Evolutionary conservation across 2,329 filamentous ascomycete species (phyloP).

Genomic region (Cytospora leucostoma): DNA sequence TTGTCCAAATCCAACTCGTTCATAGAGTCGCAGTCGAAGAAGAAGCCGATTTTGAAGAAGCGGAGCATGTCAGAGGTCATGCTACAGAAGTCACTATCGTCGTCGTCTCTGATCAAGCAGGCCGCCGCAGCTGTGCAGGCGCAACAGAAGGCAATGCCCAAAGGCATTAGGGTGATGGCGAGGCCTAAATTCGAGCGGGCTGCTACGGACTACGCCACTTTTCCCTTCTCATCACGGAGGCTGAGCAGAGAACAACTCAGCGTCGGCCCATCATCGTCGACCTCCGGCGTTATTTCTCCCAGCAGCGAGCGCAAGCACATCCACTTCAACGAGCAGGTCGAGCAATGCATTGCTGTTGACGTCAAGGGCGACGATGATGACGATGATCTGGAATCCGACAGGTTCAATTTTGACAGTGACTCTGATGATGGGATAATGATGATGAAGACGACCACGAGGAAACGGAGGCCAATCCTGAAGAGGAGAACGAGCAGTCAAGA

Average conservation of each 20-base stretch:
- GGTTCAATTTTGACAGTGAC: slow-evolving; percentile 56
- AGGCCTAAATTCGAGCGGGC: slow-evolving; percentile 62
- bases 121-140: slow-evolving; percentile 84
- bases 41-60: slow-evolving; percentile 96
- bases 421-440: slow-evolving; percentile 79
- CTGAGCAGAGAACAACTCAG: slow-evolving; percentile 65
- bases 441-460: slow-evolving; percentile 70
- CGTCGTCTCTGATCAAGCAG: slow-evolving; percentile 86
- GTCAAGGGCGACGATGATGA: slow-evolving; percentile 77
- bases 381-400: slow-evolving; percentile 46
- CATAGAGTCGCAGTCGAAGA: slow-evolving; percentile 57
- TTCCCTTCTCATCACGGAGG: slow-evolving; percentile 62
- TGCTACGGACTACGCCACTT: slow-evolving; percentile 68
- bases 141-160: slow-evolving; percentile 60
- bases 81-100: slow-evolving; percentile 83
- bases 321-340: slow-evolving; percentile 93
- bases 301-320: slow-evolving; percentile 78
- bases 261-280: slow-evolving; percentile 65
- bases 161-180: slow-evolving; percentile 47
- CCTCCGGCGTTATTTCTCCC: slow-evolving; percentile 69
- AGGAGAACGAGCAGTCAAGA: slow-evolving; percentile 43
- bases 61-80: slow-evolving; percentile 95
- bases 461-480: slow-evolving; percentile 56
- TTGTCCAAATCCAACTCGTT: slow-evolving; percentile 64
- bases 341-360: slow-evolving; percentile 93